These are phyloP conservation scores for Suillus paluster DNA, from an alignment of 768 basidiomycete species.

Conservation along the genomic window DNA sequence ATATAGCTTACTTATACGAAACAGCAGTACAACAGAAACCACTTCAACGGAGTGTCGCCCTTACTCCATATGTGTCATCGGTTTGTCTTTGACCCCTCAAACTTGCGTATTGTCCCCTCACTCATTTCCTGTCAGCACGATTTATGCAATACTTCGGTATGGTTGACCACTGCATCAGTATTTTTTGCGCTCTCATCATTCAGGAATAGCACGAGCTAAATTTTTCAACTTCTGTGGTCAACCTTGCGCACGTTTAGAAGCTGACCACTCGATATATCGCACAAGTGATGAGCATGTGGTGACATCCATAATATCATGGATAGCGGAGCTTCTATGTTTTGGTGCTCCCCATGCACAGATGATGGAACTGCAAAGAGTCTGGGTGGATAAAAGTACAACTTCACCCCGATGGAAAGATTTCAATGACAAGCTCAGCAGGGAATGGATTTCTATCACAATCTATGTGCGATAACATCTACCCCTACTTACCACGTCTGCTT, in stretches of 20 bases:
- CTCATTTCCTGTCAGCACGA: constrained; percentile 34
- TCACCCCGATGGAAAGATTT: constrained; percentile 22
- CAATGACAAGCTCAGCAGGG: constrained; percentile 22
- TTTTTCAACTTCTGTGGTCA: constrained; percentile 55
- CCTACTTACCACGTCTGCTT: too few relatives aligned
- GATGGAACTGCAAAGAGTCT: constrained; percentile 9
- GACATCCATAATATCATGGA: constrained; percentile 9
- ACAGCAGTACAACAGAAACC: background rate
- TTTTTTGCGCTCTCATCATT: background rate
- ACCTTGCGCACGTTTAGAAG: constrained; percentile 46
- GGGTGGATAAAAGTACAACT: constrained; percentile 9
- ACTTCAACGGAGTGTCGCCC: background rate
- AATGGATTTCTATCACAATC: constrained; percentile 14
- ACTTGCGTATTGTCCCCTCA: background rate
- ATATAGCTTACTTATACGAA: background rate
- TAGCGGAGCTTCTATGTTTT: constrained; percentile 28
- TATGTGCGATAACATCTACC: constrained; percentile 6
- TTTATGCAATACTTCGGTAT: constrained; percentile 49
- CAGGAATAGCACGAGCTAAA: constrained; percentile 23
- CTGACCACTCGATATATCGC: constrained; percentile 45
- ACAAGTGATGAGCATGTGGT: constrained; percentile 3
- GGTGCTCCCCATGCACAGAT: constrained; percentile 29
- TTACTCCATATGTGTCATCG: background rate
- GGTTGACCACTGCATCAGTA: constrained; percentile 6
- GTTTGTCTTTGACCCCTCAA: background rate